phyloP scores from a whole-genome alignment of 2,329 filamentous ascomycete genomes.

The Sclerotinia sclerotiorum region DNA sequence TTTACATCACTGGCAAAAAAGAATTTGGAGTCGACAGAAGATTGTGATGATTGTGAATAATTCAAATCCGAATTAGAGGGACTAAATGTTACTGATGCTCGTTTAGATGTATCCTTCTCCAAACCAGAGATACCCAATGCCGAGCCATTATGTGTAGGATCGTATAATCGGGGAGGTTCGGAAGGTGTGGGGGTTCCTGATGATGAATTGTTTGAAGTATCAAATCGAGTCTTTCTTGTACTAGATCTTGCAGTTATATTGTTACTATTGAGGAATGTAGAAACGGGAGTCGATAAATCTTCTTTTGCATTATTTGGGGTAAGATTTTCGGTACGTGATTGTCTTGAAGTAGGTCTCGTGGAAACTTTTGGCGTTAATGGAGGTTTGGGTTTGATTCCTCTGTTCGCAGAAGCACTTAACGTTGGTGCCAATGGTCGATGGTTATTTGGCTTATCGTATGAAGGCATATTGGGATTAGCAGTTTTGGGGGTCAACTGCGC shows the following conservation, averaged over 20 bases:
- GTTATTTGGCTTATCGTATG: conserved; percentile 50
- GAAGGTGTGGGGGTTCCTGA: conserved; percentile 43
- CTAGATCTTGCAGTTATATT: conserved; percentile 81
- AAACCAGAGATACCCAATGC: conserved; percentile 33
- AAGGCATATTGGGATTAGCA: conserved; percentile 44
- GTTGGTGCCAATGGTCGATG: conserved; percentile 63
- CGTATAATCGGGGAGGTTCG: conserved; percentile 25
- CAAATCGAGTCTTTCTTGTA: conserved; percentile 67
- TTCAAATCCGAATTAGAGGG: conserved; percentile 43
- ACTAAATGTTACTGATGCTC: conserved; percentile 45
- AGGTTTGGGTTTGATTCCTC: conserved; percentile 50
- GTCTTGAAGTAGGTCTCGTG: conserved; percentile 38
- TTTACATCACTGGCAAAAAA: conserved; percentile 86
- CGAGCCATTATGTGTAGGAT: conserved; percentile 40
- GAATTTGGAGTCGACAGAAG: conserved; percentile 64
- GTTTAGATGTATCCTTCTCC: conserved; percentile 36
- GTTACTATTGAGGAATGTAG: conserved; percentile 55
- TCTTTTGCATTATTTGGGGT: conserved; percentile 44
- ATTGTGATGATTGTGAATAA: conserved; percentile 34
- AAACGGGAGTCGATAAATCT: conserved; percentile 53
- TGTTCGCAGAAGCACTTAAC: conserved; percentile 62
- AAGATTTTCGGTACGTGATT: conserved; percentile 43
- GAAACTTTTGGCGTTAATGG: conserved; percentile 61
- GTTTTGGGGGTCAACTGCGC: conserved; percentile 33
- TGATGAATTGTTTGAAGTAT: conserved; percentile 68